These are phyloP conservation scores for Phytophthora podocarpi DNA, from an alignment of 352 stramenopile species.

Conservation along the genomic window DNA sequence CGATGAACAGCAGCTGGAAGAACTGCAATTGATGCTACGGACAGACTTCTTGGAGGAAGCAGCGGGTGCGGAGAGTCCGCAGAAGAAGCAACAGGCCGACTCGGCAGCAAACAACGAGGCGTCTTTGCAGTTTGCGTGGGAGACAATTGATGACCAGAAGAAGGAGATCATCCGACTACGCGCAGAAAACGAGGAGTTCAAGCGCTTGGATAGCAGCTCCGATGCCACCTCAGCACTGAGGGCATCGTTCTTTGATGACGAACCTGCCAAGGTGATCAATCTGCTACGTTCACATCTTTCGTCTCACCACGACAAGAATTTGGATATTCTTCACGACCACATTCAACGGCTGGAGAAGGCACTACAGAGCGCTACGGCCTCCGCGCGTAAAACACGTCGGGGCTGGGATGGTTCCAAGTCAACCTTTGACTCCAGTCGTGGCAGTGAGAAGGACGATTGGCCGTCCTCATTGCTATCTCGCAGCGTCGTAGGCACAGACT, in stretches of 20 bases:
- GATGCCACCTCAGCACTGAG: neutral
- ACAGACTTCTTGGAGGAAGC: conserved; percentile 63
- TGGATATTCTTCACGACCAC: conserved; percentile 61
- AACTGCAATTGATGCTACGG: conserved; percentile 56
- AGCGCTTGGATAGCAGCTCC: conserved; percentile 7
- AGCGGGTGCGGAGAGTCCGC: conserved; percentile 25
- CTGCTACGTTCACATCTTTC: conserved; percentile 59
- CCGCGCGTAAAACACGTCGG: conserved; percentile 9
- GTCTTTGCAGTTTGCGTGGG: conserved; percentile 77
- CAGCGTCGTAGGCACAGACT: conserved; percentile 36
- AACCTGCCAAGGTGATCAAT: conserved; percentile 46
- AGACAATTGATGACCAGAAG: conserved; percentile 79
- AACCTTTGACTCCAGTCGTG: conserved; percentile 50
- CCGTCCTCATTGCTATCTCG: conserved; percentile 26
- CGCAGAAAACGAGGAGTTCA: conserved; percentile 54
- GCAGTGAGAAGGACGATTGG: conserved; percentile 36
- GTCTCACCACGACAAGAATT: conserved; percentile 56
- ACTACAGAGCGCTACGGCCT: conserved; percentile 22
- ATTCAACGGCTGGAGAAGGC: conserved; percentile 56
- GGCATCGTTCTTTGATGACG: conserved; percentile 37
- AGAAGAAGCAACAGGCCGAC: conserved; percentile 32
- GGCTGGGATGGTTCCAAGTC: conserved; percentile 38
- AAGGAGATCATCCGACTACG: conserved; percentile 68
- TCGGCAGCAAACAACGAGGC: conserved; percentile 53
- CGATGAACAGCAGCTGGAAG: conserved; percentile 56